Conservation (phyloP, 164 flowering plant genomes). For the Cinnamomum micranthum region DNA sequence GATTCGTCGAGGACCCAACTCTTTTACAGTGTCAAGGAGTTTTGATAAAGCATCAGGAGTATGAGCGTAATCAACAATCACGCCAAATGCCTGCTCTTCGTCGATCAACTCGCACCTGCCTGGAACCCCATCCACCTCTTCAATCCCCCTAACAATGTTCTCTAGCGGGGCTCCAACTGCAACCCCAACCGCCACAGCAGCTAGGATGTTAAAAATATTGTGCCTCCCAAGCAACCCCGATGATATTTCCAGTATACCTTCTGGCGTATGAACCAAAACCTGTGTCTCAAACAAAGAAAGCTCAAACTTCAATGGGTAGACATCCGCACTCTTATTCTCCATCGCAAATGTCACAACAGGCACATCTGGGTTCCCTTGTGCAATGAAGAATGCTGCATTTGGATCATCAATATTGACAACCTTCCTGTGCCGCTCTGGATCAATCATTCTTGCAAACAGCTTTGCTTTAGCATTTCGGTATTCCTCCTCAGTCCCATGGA, state of each 20-base stretch:
- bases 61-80: constrained; percentile 82
- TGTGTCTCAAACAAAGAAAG: constrained; percentile 92
- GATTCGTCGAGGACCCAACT: constrained; percentile 75
- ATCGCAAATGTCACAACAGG: constrained; percentile 88
- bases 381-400: constrained; percentile 66
- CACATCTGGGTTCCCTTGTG: constrained; percentile 75
- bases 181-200: constrained; percentile 91
- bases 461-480: constrained; percentile 67
- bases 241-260: constrained; percentile 90
- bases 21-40: constrained; percentile 81
- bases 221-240: constrained; percentile 94
- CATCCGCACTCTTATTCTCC: constrained; percentile 85
- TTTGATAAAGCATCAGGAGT: constrained; percentile 87
- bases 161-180: constrained; percentile 93
- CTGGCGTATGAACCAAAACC: constrained; percentile 87
- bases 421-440: constrained; percentile 79
- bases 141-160: constrained; percentile 94
- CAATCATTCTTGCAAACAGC: constrained; percentile 78
- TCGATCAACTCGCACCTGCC: constrained; percentile 95
- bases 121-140: constrained; percentile 95
- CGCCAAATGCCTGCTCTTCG: constrained; percentile 94
- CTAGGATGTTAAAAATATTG: constrained; percentile 84
- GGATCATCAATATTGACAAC: constrained; percentile 91
- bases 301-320: constrained; percentile 76
- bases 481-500: constrained; percentile 67